A percentile compares a stretch with the other conserved stretches of the same genome.
These are phyloP conservation scores for Curvularia sp. DNA, from an alignment of 2,329 filamentous ascomycete genomes.

Conservation along the genomic window DNA sequence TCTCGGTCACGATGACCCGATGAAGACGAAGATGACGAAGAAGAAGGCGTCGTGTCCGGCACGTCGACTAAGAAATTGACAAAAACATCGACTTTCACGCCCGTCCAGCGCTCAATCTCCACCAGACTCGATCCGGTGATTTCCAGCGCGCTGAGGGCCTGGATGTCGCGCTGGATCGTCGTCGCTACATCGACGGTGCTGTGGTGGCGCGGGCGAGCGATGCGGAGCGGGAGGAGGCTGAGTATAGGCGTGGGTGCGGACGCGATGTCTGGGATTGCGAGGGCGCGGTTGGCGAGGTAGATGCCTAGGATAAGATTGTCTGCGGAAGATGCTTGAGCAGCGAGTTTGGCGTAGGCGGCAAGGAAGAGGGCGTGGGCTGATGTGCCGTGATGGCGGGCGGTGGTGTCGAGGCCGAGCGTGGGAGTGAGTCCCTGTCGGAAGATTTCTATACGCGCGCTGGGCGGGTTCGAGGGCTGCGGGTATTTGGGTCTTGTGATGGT, in stretches of 20 bases:
- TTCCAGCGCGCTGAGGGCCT: constrained; percentile 63
- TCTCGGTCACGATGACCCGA: constrained; percentile 24
- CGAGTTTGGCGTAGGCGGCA: constrained; percentile 68
- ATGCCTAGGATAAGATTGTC: constrained; percentile 72
- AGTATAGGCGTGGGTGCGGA: constrained; percentile 72
- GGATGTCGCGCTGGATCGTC: constrained; percentile 72
- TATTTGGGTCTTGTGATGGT: constrained; percentile 28
- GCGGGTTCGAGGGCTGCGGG: constrained; percentile 31
- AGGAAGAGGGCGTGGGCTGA: constrained; percentile 78
- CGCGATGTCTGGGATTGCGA: constrained; percentile 59
- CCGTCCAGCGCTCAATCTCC: constrained; percentile 79
- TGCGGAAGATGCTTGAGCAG: constrained; percentile 47
- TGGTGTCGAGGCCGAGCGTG: constrained; percentile 53
- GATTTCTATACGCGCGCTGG: constrained; percentile 49
- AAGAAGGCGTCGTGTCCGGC: constrained; percentile 54
- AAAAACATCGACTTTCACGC: constrained; percentile 72
- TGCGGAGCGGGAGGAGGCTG: constrained; percentile 76
- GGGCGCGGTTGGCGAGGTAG: constrained; percentile 80
- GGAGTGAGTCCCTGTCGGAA: constrained; percentile 61
- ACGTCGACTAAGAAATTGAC: constrained; percentile 77
- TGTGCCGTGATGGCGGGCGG: constrained; percentile 62
- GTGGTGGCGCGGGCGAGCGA: constrained; percentile 51
- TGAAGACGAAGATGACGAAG: constrained; percentile 7
- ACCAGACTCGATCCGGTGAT: constrained; percentile 69
- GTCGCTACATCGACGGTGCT: constrained; percentile 61